Evolutionary conservation across 2,329 filamentous ascomycete species (phyloP), one percentile per base, ranked within the genome.

Genomic region (Trichoderma endophyticum): DNA sequence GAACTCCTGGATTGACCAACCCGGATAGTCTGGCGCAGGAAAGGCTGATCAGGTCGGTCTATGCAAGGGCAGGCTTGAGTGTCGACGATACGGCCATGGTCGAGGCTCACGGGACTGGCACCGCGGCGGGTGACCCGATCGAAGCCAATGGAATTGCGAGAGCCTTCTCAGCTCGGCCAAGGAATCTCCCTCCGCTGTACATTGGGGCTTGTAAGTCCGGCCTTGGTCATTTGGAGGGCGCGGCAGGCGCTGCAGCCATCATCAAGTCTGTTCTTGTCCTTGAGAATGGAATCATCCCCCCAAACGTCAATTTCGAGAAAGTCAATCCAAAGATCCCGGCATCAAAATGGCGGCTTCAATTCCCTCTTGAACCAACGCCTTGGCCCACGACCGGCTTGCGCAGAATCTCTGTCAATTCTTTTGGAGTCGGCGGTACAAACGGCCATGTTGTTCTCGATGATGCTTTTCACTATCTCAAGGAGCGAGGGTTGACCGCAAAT

Each of bases 351-450:
- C 69, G 69, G 32, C 14, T 72, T 36, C 12, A 80, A 77, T 77
- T 81, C 12, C 79, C 82, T 0, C 75, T 74, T 0, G 73, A 78
- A 12, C 75, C 80, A 30, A 81, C 76, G 0, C 72, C 76, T 6
- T 84, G 82, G 82, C 82, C 82, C 0, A 63, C 76, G 1, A 51
- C 75, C 1, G 82, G 82, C 9, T 75, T 82, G 6, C 80, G 83
- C 1, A 81, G 84, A 14, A 83, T 80, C 15, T 82, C 80, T 66
- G 78, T 86, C 64, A 86, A 86, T 76, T 83, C 80, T 48, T 86
- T 86, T 74, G 85, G 85, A 1, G 86, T 82, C 73, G 85, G 85
- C 6, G 85, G 85, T 54, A 83, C 83, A 3, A 86, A 86, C 63
- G 81, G 79, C 0, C 84, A 86, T 70, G 76, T 82, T 5, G 81